These are phyloP conservation scores for Populus hybrid DNA, from an alignment of 441 rosid genomes.

Conservation along the genomic window DNA sequence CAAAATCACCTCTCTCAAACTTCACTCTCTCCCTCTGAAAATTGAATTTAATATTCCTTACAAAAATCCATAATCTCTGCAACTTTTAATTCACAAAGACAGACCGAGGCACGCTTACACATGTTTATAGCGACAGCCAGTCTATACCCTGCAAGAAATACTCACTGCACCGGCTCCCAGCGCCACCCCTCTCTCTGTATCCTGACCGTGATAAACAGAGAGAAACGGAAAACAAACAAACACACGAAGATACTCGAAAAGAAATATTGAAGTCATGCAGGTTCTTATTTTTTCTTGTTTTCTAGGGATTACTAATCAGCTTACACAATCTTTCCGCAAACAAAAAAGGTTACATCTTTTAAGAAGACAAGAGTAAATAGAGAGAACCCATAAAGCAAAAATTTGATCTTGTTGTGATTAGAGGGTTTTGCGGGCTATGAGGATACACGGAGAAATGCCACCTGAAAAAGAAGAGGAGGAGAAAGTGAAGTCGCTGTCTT, in stretches of 20 bases:
- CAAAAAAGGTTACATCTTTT: constrained; percentile 10
- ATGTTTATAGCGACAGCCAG: not conserved
- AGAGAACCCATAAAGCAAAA: constrained; percentile 11
- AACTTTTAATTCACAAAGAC: not conserved
- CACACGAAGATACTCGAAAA: not conserved
- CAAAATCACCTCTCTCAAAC: not conserved
- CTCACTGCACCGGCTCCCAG: not conserved
- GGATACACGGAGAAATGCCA: constrained; percentile 47
- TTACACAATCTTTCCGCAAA: not conserved
- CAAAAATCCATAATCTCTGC: not conserved
- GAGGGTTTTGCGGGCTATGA: constrained; percentile 40
- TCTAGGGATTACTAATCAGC: constrained; percentile 2
- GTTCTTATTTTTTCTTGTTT: not conserved
- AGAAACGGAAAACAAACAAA: not conserved
- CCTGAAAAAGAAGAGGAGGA: constrained; percentile 24
- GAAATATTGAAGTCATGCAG: not conserved
- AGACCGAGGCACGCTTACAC: not conserved
- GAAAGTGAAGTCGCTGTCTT: constrained; percentile 16
- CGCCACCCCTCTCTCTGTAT: not conserved
- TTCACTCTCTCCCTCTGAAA: not conserved
- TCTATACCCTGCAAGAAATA: not conserved
- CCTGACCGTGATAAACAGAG: not conserved
- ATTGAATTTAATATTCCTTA: not conserved
- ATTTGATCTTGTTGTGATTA: not conserved
- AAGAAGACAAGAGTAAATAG: not conserved